Evolutionary conservation across 2,329 filamentous ascomycete genomes (phyloP).

Genomic region (Stenocarpella maydis): DNA sequence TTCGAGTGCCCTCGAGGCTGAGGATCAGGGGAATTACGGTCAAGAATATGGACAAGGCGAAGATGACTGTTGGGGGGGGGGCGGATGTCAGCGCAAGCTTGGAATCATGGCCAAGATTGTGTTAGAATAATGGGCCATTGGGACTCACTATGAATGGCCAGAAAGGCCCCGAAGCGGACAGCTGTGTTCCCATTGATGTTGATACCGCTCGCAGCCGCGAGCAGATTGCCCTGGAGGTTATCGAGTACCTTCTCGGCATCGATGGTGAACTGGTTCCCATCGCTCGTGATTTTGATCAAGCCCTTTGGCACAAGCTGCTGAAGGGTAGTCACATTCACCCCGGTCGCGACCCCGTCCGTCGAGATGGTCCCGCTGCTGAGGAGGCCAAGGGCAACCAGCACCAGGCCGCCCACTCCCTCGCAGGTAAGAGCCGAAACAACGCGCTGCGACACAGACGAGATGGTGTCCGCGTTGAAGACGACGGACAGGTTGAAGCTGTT

Average conservation of each 20-base stretch:
- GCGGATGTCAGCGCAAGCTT: background rate
- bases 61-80: conserved; percentile 35
- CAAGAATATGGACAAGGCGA: conserved; percentile 41
- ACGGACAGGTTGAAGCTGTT: conserved; percentile 41
- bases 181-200: conserved; percentile 38
- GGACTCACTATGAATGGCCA: conserved; percentile 41
- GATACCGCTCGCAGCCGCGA: conserved; percentile 32
- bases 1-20: conserved; percentile 41
- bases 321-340: conserved; percentile 31
- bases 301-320: conserved; percentile 42
- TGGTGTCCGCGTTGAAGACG: conserved; percentile 41
- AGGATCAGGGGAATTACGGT: conserved; percentile 42
- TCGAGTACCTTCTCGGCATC: conserved; percentile 39
- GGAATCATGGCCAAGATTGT: too few species aligned
- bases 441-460: conserved; percentile 43
- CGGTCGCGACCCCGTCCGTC: background rate
- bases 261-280: conserved; percentile 42
- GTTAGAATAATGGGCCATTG: too few species aligned
- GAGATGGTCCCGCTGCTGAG: conserved; percentile 31
- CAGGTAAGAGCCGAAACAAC: conserved; percentile 44
- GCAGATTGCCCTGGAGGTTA: conserved; percentile 36
- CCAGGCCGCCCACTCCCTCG: conserved; percentile 45
- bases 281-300: conserved; percentile 40
- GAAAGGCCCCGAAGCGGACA: conserved; percentile 37
- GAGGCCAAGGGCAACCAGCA: conserved; percentile 41